A percentile compares a stretch with the other conserved stretches of the same genome.
Evolutionary conservation across 2,329 filamentous ascomycete genomes (phyloP).

Genomic region (Aureobasidium sp.): DNA sequence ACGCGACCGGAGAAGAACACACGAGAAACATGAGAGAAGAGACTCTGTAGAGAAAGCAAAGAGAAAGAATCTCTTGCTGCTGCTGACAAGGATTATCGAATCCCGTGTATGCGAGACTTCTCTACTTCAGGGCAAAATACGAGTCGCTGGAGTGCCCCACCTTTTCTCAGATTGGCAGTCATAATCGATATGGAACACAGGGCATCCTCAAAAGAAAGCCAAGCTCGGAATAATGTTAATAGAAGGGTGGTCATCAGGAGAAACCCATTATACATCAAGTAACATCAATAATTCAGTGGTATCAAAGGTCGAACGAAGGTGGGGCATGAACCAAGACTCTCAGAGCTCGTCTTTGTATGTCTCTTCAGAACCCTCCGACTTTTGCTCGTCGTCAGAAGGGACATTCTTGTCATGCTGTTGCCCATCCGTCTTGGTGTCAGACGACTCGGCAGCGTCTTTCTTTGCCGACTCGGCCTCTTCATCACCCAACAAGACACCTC

Average conservation of each 20-base stretch:
- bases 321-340: not conserved
- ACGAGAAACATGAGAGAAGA: not conserved
- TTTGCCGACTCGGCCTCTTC: slow-evolving; percentile 41
- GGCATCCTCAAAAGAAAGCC: not conserved
- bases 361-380: slow-evolving; percentile 12
- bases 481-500: slow-evolving; percentile 60
- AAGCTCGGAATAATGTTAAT: not conserved
- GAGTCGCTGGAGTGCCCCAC: not conserved
- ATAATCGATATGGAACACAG: not conserved
- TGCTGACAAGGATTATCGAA: not conserved
- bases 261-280: not conserved
- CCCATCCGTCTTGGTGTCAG: slow-evolving; percentile 28
- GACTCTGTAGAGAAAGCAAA: too few relatives aligned
- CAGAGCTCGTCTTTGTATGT: slow-evolving; percentile 17
- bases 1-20: not conserved
- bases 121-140: slow-evolving; percentile 7
- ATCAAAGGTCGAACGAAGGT: not conserved
- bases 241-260: not conserved
- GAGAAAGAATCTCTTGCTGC: not conserved
- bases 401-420: slow-evolving; percentile 19
- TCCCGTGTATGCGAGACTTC: slow-evolving; percentile 2
- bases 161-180: slow-evolving; percentile 3
- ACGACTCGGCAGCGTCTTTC: slow-evolving; percentile 16
- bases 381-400: not conserved
- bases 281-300: slow-evolving; percentile 1